These are phyloP conservation scores for Trametes cinnabarina DNA, from an alignment of 768 basidiomycete species.

Conservation along the genomic window DNA sequence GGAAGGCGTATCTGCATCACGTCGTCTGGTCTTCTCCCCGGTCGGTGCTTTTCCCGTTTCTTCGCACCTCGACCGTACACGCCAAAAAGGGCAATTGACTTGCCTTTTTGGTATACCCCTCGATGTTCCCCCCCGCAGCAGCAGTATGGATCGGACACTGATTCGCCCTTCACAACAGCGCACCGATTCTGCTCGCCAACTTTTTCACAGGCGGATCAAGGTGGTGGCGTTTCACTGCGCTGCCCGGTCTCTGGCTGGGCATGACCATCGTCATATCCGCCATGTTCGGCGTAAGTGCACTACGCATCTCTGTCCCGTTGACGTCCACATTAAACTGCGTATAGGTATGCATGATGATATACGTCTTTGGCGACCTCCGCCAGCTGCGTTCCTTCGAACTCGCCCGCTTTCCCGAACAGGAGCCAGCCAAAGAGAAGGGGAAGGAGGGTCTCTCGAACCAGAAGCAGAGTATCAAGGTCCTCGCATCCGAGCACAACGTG, in stretches of 20 bases:
- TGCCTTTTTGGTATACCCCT: background rate
- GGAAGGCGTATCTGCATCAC: conserved; percentile 1
- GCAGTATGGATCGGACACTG: background rate
- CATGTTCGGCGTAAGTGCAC: conserved; percentile 55
- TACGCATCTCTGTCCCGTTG: background rate
- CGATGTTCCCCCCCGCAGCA: background rate
- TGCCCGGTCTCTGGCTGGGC: conserved; percentile 73
- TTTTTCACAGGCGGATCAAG: conserved; percentile 48
- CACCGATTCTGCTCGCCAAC: conserved; percentile 36
- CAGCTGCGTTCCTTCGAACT: conserved; percentile 80
- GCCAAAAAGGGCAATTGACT: background rate
- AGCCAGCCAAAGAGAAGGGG: background rate
- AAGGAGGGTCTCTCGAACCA: background rate
- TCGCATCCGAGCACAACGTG: background rate
- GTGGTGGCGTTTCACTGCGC: conserved; percentile 56
- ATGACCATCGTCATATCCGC: conserved; percentile 60
- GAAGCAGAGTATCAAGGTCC: conserved; percentile 7
- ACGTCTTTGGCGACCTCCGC: conserved; percentile 75
- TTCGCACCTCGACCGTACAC: background rate
- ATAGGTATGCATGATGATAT: conserved; percentile 66
- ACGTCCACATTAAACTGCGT: background rate
- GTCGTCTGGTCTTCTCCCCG: background rate
- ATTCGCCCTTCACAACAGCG: conserved; percentile 9
- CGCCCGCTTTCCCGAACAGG: conserved; percentile 35
- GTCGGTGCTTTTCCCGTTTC: conserved; percentile 6